Percentiles rank a stretch among this genome's conserved stretches.
These are phyloP conservation scores for Taphrina sp. DNA, from an alignment of 1,139 yeast species.

Conservation along the genomic window DNA sequence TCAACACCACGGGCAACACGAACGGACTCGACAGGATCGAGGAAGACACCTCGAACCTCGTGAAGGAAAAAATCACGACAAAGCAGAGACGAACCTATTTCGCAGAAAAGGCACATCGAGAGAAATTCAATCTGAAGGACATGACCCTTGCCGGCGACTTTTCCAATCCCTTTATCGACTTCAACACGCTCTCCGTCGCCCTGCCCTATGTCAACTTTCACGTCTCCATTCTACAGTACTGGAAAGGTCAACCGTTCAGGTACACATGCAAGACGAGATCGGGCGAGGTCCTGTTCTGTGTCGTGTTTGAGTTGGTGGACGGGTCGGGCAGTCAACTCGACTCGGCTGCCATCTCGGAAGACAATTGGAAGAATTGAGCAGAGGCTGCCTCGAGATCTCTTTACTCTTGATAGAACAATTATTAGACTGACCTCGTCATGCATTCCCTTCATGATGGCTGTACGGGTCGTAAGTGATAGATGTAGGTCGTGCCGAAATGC, in stretches of 20 bases:
- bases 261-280: constrained; percentile 39
- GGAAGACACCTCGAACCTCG: constrained; percentile 19
- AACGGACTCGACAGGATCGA: constrained; percentile 13
- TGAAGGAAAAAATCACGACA: constrained; percentile 30
- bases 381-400: no score
- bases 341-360: constrained; percentile 21
- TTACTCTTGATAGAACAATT: no score
- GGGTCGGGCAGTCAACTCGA: constrained; percentile 40
- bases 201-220: constrained; percentile 51
- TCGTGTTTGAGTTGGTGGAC: constrained; percentile 38
- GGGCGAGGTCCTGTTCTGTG: constrained; percentile 36
- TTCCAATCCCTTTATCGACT: constrained; percentile 49
- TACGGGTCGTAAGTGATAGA: constrained; percentile 10
- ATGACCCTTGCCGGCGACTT: constrained; percentile 49
- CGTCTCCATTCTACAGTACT: constrained; percentile 45
- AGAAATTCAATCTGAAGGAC: constrained; percentile 44
- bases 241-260: constrained; percentile 46
- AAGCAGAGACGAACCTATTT: constrained; percentile 44
- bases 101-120: constrained; percentile 42
- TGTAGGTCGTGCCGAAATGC: constrained; percentile 83
- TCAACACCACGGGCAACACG: constrained; percentile 22
- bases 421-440: no score
- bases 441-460: no score
- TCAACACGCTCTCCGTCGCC: constrained; percentile 47
- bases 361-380: constrained; percentile 4